Percentiles rank a stretch among this genome's conserved stretches.
These are phyloP conservation scores for Telfairia occidentalis DNA, from an alignment of 331 rosid genomes.

Conservation along the genomic window DNA sequence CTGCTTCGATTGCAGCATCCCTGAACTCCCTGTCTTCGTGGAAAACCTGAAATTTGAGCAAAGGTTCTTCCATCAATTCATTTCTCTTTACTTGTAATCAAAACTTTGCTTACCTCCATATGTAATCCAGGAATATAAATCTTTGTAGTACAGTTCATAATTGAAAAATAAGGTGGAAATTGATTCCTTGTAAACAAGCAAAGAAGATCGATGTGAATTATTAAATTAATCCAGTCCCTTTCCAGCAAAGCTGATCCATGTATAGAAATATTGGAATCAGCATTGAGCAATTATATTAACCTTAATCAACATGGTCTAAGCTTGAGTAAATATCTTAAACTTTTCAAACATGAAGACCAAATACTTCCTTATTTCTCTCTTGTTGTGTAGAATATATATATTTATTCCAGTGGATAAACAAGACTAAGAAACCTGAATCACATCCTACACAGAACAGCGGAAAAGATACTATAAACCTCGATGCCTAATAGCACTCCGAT, in stretches of 20 bases:
- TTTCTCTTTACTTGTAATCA: neutral
- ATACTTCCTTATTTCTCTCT: neutral
- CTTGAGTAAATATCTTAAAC: neutral
- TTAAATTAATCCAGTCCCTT: neutral
- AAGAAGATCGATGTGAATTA: neutral
- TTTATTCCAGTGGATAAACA: neutral
- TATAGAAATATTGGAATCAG: neutral
- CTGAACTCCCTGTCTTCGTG: constrained; percentile 57
- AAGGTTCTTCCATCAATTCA: neutral
- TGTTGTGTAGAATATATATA: neutral
- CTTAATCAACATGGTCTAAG: neutral
- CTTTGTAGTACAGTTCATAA: neutral
- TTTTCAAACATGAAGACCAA: neutral
- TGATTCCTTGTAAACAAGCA: neutral
- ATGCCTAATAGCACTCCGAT: neutral
- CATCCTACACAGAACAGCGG: neutral
- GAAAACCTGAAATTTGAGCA: constrained; percentile 39
- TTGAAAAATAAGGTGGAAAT: neutral
- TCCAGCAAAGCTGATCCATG: neutral
- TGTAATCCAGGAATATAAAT: neutral
- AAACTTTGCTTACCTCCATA: neutral
- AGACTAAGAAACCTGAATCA: neutral
- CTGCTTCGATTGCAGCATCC: constrained; percentile 89
- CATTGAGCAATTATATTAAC: neutral
- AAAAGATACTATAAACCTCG: neutral